Evolutionary conservation across 495 filamentous ascomycete genomes (phyloP).

Genomic region (Trichoderma erinaceum): DNA sequence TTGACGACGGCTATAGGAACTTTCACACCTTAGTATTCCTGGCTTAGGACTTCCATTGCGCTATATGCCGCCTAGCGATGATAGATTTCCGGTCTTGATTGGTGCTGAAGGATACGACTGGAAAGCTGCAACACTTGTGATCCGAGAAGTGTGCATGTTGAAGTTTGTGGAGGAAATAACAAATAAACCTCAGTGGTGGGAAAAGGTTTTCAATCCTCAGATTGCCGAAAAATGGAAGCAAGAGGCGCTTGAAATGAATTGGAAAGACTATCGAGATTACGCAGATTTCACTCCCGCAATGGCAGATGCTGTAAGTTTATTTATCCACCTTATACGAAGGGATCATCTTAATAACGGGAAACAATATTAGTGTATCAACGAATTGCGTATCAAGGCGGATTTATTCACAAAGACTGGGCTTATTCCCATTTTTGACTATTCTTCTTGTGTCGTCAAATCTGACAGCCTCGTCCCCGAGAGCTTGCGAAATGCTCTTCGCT

Average conservation of each 20-base stretch:
- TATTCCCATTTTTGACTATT: conserved; percentile 27
- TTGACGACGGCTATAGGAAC: background rate
- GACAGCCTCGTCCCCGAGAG: conserved; percentile 23
- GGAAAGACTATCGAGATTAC: conserved; percentile 19
- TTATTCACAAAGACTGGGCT: conserved; percentile 28
- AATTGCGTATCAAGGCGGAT: conserved; percentile 43
- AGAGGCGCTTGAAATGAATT: conserved; percentile 17
- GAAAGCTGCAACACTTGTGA: conserved; percentile 20
- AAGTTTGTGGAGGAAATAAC: conserved; percentile 29
- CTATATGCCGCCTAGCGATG: background rate
- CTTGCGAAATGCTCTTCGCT: conserved; percentile 21
- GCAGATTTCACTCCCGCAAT: conserved; percentile 38
- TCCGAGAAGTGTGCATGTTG: conserved; percentile 43
- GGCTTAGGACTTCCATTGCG: background rate
- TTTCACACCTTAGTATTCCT: background rate
- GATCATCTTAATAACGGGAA: background rate
- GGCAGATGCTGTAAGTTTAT: conserved; percentile 40
- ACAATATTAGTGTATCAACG: conserved; percentile 35
- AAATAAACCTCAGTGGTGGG: conserved; percentile 46
- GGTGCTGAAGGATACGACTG: background rate
- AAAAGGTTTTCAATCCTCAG: conserved; percentile 47
- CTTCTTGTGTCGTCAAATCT: conserved; percentile 27
- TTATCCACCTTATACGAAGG: background rate
- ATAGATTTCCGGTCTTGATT: background rate
- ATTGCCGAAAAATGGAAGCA: conserved; percentile 34